A percentile compares a stretch with the other conserved stretches of the same genome.
Evolutionary conservation across 352 stramenopile species (phyloP).

Genomic region (Aphanomyces invadans): DNA sequence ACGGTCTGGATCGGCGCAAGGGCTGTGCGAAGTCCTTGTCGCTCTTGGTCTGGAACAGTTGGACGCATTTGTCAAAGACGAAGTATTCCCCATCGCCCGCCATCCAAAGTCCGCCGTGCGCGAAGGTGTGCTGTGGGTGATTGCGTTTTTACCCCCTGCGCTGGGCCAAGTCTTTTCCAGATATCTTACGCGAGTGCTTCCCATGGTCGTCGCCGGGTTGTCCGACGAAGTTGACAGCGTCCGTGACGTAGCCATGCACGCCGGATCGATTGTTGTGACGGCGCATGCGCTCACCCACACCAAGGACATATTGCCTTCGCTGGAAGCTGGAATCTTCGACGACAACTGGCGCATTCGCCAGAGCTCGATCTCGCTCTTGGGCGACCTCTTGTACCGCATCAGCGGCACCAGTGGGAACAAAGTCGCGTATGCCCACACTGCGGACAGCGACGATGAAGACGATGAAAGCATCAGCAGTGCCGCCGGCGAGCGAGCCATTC

Average conservation of each 20-base stretch:
- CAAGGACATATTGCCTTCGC: conserved; percentile 94
- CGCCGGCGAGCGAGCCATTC: conserved; percentile 78
- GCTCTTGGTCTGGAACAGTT: conserved; percentile 74
- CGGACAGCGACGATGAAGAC: conserved; percentile 72
- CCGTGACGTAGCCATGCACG: conserved; percentile 95
- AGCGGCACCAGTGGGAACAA: conserved; percentile 88
- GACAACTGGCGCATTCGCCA: conserved; percentile 98
- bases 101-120: conserved; percentile 93
- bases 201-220: conserved; percentile 95
- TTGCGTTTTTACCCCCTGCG: conserved; percentile 97
- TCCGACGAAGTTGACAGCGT: conserved; percentile 98
- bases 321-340: conserved; percentile 95
- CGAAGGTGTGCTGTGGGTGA: conserved; percentile 98
- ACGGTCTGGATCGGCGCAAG: conserved; percentile 96
- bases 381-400: conserved; percentile 94
- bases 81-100: conserved; percentile 92
- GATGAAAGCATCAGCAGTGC: conserved; percentile 76
- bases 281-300: conserved; percentile 95
- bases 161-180: conserved; percentile 90
- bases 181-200: conserved; percentile 92
- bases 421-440: conserved; percentile 56
- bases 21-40: conserved; percentile 94
- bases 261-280: conserved; percentile 96
- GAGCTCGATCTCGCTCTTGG: conserved; percentile 95
- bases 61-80: conserved; percentile 70